Conservation (phyloP, 176 grass and related monocot genomes). For the Luzula sylvatica region DNA sequence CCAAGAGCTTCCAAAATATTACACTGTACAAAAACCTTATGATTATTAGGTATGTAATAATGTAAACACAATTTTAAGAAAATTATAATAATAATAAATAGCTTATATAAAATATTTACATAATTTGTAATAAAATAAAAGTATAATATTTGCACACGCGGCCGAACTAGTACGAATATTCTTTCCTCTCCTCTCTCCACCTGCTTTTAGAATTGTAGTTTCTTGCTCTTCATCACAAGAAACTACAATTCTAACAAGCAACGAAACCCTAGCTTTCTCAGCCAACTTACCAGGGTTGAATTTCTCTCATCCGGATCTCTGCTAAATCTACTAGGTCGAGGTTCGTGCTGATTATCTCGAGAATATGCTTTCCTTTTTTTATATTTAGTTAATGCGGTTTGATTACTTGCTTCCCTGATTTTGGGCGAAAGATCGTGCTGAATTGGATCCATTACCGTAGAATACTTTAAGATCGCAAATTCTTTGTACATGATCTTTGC, state of each 20-base stretch:
- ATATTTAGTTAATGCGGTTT: background rate
- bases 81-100: too few relatives aligned
- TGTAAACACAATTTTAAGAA: too few relatives aligned
- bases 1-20: too few relatives aligned
- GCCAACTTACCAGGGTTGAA: background rate
- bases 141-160: constrained; percentile 9
- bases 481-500: background rate
- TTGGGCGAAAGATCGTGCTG: background rate
- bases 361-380: background rate
- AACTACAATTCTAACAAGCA: too few relatives aligned
- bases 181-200: background rate
- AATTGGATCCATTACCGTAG: background rate
- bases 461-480: background rate
- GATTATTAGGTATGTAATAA: too few relatives aligned
- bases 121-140: too few relatives aligned
- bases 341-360: constrained; percentile 4
- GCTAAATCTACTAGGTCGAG: background rate
- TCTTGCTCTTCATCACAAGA: background rate
- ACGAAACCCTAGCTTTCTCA: constrained; percentile 7
- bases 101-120: too few relatives aligned
- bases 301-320: constrained; percentile 9
- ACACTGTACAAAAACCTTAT: too few relatives aligned
- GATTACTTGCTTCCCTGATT: background rate
- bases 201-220: background rate
- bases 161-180: constrained; percentile 8